phyloP scores from a whole-genome alignment of 306 rosid species.

The Citrullus amarus region DNA sequence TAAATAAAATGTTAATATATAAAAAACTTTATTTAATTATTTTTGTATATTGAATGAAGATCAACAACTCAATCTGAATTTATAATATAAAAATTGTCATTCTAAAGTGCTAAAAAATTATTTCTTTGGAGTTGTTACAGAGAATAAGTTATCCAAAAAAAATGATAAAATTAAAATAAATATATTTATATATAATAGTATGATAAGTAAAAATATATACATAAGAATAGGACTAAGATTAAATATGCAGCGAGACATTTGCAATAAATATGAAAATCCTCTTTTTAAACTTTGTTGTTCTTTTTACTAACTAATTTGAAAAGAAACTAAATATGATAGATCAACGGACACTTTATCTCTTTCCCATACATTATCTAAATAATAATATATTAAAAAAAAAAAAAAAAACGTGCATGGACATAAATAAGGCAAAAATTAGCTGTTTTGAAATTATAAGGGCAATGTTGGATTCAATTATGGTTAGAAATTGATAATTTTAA shows the following conservation, averaged over 20 bases:
- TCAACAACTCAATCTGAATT: too few relatives aligned
- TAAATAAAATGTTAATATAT: too few relatives aligned
- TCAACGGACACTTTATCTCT: not conserved
- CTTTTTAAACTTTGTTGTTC: not conserved
- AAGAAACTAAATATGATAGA: not conserved
- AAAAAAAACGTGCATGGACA: not conserved
- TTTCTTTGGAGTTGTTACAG: too few relatives aligned
- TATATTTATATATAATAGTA: too few relatives aligned
- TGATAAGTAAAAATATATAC: too few relatives aligned
- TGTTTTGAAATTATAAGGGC: not conserved
- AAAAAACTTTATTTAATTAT: too few relatives aligned
- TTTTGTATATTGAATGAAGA: too few relatives aligned
- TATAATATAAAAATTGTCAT: too few relatives aligned
- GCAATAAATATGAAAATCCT: not conserved
- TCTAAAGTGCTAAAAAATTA: too few relatives aligned
- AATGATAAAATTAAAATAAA: too few relatives aligned
- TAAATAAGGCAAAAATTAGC: not conserved
- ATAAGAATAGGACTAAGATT: not conserved
- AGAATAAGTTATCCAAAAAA: too few relatives aligned
- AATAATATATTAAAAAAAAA: not conserved
- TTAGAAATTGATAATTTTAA: not conserved
- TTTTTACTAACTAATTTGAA: too few relatives aligned
- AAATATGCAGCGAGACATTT: not conserved
- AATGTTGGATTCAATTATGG: not conserved
- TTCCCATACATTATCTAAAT: not conserved